Conservation (phyloP, 1,284 basidiomycete genomes). For the Mrakiaceae sp. region DNA sequence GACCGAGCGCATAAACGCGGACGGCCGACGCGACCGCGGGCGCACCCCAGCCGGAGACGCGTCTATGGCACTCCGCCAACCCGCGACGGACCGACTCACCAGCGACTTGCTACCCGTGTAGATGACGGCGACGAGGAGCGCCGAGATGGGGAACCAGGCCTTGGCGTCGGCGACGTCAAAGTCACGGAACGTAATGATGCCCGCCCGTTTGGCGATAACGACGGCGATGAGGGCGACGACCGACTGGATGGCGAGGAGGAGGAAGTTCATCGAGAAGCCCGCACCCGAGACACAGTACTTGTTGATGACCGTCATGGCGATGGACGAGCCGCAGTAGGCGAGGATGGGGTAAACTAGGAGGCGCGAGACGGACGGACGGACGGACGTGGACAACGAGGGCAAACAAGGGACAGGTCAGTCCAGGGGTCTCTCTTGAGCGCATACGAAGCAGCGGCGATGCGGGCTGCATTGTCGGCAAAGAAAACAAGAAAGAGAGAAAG, state of each 20-base stretch:
- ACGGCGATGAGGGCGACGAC: conserved; percentile 75
- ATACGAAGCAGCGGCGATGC: background rate
- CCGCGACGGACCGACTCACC: conserved; percentile 38
- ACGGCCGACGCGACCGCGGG: no score
- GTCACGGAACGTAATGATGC: conserved; percentile 79
- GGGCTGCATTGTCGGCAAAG: background rate
- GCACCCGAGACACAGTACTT: conserved; percentile 96
- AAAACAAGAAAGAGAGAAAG: no score
- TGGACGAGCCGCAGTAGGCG: conserved; percentile 87
- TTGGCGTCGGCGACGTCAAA: conserved; percentile 79
- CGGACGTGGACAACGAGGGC: background rate
- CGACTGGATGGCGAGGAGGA: conserved; percentile 86
- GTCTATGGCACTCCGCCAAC: background rate
- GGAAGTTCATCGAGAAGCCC: conserved; percentile 93
- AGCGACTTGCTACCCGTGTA: conserved; percentile 97
- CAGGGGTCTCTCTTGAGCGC: background rate
- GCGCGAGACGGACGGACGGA: background rate
- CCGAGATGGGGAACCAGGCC: conserved; percentile 89
- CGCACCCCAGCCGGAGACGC: no score
- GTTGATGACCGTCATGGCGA: conserved; percentile 92
- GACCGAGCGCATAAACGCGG: no score
- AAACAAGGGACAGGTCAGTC: background rate
- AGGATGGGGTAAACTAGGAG: conserved; percentile 58
- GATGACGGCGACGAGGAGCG: conserved; percentile 84
- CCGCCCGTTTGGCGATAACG: conserved; percentile 54